A percentile compares a stretch with the other conserved stretches of the same genome.
Evolutionary conservation across 176 grass and related monocot species (phyloP).

Genomic region (Neostapfia colusana): DNA sequence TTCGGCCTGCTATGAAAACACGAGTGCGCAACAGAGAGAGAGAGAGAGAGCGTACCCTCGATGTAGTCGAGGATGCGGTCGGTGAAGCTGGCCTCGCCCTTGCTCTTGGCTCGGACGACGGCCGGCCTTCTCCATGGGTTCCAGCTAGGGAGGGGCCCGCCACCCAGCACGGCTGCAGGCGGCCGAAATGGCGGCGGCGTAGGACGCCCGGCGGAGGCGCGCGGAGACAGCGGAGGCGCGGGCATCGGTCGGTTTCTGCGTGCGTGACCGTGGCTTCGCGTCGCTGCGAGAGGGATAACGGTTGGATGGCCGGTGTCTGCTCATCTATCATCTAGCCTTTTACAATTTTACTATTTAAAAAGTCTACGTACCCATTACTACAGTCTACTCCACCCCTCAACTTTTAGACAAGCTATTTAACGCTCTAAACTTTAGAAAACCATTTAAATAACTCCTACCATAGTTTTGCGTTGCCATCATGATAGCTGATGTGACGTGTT

Average conservation of each 20-base stretch:
- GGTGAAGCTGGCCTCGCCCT: constrained; percentile 81
- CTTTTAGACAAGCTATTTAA: no score
- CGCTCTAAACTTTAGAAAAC: no score
- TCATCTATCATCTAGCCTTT: no score
- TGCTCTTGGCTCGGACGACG: constrained; percentile 39
- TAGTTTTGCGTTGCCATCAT: no score
- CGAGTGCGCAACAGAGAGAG: neutral
- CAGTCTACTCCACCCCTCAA: no score
- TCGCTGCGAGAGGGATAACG: constrained; percentile 26
- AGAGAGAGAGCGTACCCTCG: constrained; percentile 43
- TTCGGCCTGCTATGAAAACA: neutral
- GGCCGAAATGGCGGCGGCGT: neutral
- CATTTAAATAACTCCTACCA: no score
- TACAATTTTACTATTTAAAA: no score
- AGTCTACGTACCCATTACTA: no score
- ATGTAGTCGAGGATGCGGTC: constrained; percentile 94
- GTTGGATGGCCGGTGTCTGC: neutral
- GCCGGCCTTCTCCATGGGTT: neutral
- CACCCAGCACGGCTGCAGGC: neutral
- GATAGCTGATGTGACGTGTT: no score
- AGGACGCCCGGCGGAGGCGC: neutral
- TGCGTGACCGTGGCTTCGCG: neutral
- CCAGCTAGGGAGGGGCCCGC: neutral
- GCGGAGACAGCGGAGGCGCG: constrained; percentile 15
- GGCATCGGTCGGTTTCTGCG: constrained; percentile 37